Base-by-base conservation (phyloP, 2,329 filamentous ascomycete species). In the Fusarium neocosmosporiellum region DNA sequence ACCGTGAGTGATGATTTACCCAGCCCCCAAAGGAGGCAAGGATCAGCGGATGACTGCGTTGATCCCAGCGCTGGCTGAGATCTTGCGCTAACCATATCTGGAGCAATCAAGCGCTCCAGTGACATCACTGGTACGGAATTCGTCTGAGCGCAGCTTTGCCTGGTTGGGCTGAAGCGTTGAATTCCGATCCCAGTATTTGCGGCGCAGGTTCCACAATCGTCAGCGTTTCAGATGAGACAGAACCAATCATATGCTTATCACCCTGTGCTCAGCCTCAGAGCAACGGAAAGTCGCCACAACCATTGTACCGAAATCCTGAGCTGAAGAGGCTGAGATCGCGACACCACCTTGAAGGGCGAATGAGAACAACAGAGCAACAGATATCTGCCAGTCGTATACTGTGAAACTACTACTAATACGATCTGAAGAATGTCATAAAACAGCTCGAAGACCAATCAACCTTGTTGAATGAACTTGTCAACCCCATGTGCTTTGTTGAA, bases 41-140 rank as follows among this genome's bases (percentile, higher is more conserved):
- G 34, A 58, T 58, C 55, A 29, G 22, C 34, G 24, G 18, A 37
- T 29, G 16, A 22, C 54, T 24, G 54, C 24, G 34, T 29, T 39
- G 54, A 39, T 29, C 54, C 36, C 14, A 29, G 54, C 18, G 13
- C 4, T 5, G 10, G 8, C 16, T 50, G 46, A 7, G 24, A 58
- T 39, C 18, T 22, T 0, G 16, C 2, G 20, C 66, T 67, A 67
- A 55, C 66, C 18, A 3, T 9, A 62, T 48, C 16, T 14, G 33
- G 54, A 14, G 18, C 14, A n/a, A 55, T 50, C 29, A 2, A 66
- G 55, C 66, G 63, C 54, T 67, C 27, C 10, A 33, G 18, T 58
- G 55, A 58, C 24, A 58, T 57, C 54, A 37, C 20, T 10, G 11
- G 5, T 4, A 53, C 46, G 46, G 46, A 8, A 8, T 53, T 53